Percentiles rank a stretch among this genome's conserved stretches.
phyloP scores from a whole-genome alignment of 805 yeast genomes.

The Cyberlindnera mississippiensis region DNA sequence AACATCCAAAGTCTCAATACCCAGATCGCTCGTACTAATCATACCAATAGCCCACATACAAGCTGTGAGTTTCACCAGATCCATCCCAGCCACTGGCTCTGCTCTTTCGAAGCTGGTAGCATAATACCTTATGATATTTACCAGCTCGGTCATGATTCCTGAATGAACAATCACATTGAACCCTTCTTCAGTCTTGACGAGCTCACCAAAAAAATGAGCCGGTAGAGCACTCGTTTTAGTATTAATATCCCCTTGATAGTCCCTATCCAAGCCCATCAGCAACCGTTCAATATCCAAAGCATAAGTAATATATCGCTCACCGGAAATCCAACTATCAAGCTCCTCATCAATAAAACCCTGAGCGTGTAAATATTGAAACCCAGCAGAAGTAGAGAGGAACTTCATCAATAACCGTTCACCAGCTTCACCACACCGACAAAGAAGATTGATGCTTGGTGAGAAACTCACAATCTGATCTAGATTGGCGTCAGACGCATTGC shows the following conservation, averaged over 20 bases:
- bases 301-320: conserved; percentile 41
- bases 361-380: conserved; percentile 61
- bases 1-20: conserved; percentile 57
- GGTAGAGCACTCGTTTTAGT: conserved; percentile 35
- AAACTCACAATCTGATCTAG: conserved; percentile 47
- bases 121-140: conserved; percentile 33
- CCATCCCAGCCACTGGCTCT: conserved; percentile 28
- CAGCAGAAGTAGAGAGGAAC: conserved; percentile 61
- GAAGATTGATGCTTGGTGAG: conserved; percentile 48
- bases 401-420: conserved; percentile 57
- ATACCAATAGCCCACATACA: conserved; percentile 86
- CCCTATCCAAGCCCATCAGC: conserved; percentile 25
- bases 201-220: conserved; percentile 71
- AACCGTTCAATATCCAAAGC: conserved; percentile 44
- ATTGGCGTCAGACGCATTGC: conserved; percentile 46
- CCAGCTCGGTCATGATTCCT: conserved; percentile 41
- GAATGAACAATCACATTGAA: conserved; percentile 52
- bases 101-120: conserved; percentile 23
- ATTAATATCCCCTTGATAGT: conserved; percentile 13
- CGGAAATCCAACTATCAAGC: conserved; percentile 61
- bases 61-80: conserved; percentile 54
- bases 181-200: conserved; percentile 81
- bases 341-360: conserved; percentile 60
- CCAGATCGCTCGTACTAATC: conserved; percentile 68
- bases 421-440: conserved; percentile 14